Evolutionary conservation across 805 yeast genomes (phyloP), one percentile per base, ranked within the genome.

Genomic region (Candida wancherniae): DNA sequence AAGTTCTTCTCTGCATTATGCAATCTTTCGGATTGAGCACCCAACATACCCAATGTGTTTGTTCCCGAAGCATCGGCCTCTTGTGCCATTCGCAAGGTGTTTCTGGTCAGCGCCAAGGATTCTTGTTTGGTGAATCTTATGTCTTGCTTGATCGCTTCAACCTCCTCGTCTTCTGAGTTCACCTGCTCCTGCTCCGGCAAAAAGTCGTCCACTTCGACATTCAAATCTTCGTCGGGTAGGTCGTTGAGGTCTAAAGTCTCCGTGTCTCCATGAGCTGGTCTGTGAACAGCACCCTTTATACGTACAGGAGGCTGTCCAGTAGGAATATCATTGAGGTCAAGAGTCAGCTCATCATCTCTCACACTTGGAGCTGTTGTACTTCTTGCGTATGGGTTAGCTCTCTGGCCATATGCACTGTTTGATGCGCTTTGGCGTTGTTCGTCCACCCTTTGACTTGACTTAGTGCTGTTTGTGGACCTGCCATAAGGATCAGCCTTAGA

Each of bases 1-100:
- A 90, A 63, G 43, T 80, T 80, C 42, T 75, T 75, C 53, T 92
- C 96, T 13, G 88, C 78, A 48, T 75, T 77, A 55, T 81, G 84
- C 41, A 92, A 65, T 28, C 85, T 69, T 53, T 87, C 96, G 35
- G 92, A 78, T 57, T 92, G 97, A n/a, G 88, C 75, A 15, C 98
- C 98, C 28, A 92, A 69, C 76, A 85, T 76, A 17, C 96, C 97
- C 40, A 90, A 59, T 0, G 97, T 82, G 53, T 90, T 88, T 12
- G 65, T 56, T 10, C 62, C 71, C 9, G 63, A 55, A 4, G 69
- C 69, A 34, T 65, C 70, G 8, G 71, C 70, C 43, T 65, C 69
- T 39, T 64, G 67, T 3, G 70, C 71, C 70, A 65, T 65, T 36
- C 65, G 48, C 37, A 92, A 60, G 1, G 94, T 87, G 48, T 86